Conservation (phyloP, 2,329 filamentous ascomycete species). For the Botryosphaeria agaves region DNA sequence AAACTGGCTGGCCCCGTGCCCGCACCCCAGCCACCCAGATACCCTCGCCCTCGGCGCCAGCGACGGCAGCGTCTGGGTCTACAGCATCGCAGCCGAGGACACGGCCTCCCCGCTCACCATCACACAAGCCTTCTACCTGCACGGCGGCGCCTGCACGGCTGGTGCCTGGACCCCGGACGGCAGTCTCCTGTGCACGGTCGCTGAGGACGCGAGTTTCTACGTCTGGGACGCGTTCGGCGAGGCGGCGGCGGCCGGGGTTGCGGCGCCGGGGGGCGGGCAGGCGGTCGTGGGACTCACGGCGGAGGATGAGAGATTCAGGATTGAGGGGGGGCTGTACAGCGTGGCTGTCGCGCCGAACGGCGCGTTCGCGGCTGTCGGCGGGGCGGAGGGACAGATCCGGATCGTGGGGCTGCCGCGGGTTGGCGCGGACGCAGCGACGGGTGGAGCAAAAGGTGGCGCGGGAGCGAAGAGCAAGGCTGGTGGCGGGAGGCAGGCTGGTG, state of each 20-base stretch:
- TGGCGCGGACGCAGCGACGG: slow-evolving; percentile 14
- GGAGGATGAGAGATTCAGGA: slow-evolving; percentile 74
- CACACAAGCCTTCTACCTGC: slow-evolving; percentile 81
- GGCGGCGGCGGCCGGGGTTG: slow-evolving; percentile 47
- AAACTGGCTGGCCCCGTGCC: slow-evolving; percentile 73
- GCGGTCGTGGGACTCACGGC: slow-evolving; percentile 61
- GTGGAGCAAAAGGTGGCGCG: slow-evolving; percentile 19
- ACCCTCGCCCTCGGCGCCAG: slow-evolving; percentile 73
- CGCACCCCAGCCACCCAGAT: slow-evolving; percentile 54
- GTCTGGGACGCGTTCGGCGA: slow-evolving; percentile 85
- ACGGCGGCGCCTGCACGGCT: slow-evolving; percentile 72
- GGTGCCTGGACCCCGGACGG: slow-evolving; percentile 86
- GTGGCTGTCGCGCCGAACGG: slow-evolving; percentile 69
- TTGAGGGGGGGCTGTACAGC: slow-evolving; percentile 82
- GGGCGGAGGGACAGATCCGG: slow-evolving; percentile 71
- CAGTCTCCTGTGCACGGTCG: slow-evolving; percentile 68
- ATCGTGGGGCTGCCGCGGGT: slow-evolving; percentile 67
- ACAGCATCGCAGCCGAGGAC: slow-evolving; percentile 59
- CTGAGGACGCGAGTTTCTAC: slow-evolving; percentile 74
- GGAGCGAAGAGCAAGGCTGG: slow-evolving; percentile 31
- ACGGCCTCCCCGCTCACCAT: slow-evolving; percentile 51
- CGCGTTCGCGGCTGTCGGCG: slow-evolving; percentile 68
- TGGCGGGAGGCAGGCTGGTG: slow-evolving; percentile 24
- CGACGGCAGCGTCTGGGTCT: slow-evolving; percentile 92
- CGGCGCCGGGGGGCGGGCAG: slow-evolving; percentile 34